Conservation (phyloP, 2,329 filamentous ascomycete species). For the Ophiostoma perfectum region DNA sequence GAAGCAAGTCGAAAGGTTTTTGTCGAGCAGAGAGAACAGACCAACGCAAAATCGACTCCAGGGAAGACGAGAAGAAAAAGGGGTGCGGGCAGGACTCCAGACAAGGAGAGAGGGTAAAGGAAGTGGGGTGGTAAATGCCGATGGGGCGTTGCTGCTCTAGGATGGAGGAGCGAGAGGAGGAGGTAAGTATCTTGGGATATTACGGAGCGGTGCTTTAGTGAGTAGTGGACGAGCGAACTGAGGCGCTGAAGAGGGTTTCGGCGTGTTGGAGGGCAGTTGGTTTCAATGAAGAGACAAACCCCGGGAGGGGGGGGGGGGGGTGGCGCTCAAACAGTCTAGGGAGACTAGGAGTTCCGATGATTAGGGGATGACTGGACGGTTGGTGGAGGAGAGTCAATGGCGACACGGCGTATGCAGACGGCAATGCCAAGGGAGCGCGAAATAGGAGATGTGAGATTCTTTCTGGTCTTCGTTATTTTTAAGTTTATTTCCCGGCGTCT, state of each 20-base stretch:
- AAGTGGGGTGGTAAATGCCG: slow-evolving; percentile 19
- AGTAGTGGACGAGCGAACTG: slow-evolving; percentile 5
- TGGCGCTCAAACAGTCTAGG: background rate
- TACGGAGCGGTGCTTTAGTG: slow-evolving; percentile 1
- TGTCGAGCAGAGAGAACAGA: slow-evolving; percentile 8
- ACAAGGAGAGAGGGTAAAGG: slow-evolving; percentile 7
- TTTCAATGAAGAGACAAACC: background rate
- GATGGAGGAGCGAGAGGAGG: background rate
- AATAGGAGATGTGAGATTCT: background rate
- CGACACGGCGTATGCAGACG: background rate
- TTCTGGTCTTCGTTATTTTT: background rate
- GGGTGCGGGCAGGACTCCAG: slow-evolving; percentile 11
- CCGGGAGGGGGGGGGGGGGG: background rate
- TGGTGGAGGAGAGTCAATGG: slow-evolving; percentile 9
- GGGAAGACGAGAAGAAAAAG: slow-evolving; percentile 17
- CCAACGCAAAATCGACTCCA: background rate
- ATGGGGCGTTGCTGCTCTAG: slow-evolving; percentile 14
- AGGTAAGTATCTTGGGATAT: no score
- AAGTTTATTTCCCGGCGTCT: background rate
- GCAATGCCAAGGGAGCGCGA: background rate
- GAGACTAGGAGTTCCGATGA: background rate
- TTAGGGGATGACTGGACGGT: background rate
- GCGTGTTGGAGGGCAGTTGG: slow-evolving; percentile 11
- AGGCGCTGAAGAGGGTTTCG: background rate
- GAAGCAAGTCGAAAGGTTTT: background rate